Base-by-base conservation (phyloP, 805 yeast species). In the Lipomyces starkeyi region DNA sequence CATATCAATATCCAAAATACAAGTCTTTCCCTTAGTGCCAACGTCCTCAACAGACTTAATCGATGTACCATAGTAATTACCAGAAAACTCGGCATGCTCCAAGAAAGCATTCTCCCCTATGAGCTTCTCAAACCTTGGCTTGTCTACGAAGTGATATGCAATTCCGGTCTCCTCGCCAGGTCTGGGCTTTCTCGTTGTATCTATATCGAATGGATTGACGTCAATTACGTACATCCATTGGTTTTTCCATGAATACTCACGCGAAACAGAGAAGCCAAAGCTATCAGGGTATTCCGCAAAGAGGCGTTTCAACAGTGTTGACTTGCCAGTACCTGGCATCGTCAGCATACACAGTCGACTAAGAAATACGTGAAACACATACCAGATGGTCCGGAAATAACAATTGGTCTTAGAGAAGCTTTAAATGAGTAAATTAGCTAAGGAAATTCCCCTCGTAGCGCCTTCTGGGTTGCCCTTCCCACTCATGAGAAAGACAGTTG, bases 31-130 rank as follows among this genome's bases (percentile, higher is more conserved):
- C 62, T 80, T 79, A 35, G 72, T 73, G 40, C 83, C 79, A 58
- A 91, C 93, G 71, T 88, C 89, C 74, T 90, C 85, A 58, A 95
- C 98, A 37, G 97, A 89, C 76, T 87, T 89, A 75, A 92, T 84
- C 59, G 97, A 84, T 61, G 99, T 95, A 67, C 99, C 99, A 80
- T 95, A 95, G 84, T 91, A 93, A 84, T 95, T 95, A 62, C 98
- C 98, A 13, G 97, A 91, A 77, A 95, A 95, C 80, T 93, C 95
- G 3, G 99, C 99, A 95, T 97, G 92, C 81, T 95, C 99, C 73
- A 95, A 88, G 82, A 95, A 95, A 71, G 88, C 90, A 58, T 86
- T 82, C 29, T 88, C 87, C 11, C 83, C 88, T 72, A 95, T 92
- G 80, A 91, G 83, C 73, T 83, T 77, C 80, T 92, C 85, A 86